Conservation (phyloP, 2,329 filamentous ascomycete genomes). For the Aspergillus flavus region DNA sequence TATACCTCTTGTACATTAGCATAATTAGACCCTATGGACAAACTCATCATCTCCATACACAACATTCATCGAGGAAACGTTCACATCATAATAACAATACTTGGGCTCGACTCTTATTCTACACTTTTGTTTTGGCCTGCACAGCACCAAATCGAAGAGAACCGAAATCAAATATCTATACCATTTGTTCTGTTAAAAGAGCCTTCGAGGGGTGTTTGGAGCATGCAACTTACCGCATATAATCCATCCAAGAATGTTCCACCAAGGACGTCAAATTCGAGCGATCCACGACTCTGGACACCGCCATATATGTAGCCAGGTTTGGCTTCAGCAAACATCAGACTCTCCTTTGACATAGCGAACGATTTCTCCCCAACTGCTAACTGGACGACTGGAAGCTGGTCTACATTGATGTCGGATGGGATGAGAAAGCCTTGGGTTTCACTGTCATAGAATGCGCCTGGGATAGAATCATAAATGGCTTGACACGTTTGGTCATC, state of each 20-base stretch:
- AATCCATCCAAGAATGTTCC: constrained; percentile 66
- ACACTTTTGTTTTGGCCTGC: constrained; percentile 35
- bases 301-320: constrained; percentile 64
- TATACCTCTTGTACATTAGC: constrained; percentile 11
- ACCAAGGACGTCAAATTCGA: constrained; percentile 65
- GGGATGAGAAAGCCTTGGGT: constrained; percentile 70
- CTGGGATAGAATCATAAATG: constrained; percentile 66
- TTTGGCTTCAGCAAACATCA: constrained; percentile 60
- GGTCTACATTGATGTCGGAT: constrained; percentile 49
- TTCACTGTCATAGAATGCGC: constrained; percentile 56
- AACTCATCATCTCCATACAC: background rate
- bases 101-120: background rate
- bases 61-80: background rate
- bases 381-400: constrained; percentile 64
- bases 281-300: constrained; percentile 63
- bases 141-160: constrained; percentile 62
- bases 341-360: constrained; percentile 63
- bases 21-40: background rate
- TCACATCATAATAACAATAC: background rate
- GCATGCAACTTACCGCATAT: constrained; percentile 57
- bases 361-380: constrained; percentile 65
- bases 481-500: constrained; percentile 62
- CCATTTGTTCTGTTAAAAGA: background rate
- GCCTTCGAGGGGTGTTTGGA: constrained; percentile 8
- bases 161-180: constrained; percentile 64